phyloP scores from a whole-genome alignment of 2,329 filamentous ascomycete species.

The Ceratocystis cacaofunesta region DNA sequence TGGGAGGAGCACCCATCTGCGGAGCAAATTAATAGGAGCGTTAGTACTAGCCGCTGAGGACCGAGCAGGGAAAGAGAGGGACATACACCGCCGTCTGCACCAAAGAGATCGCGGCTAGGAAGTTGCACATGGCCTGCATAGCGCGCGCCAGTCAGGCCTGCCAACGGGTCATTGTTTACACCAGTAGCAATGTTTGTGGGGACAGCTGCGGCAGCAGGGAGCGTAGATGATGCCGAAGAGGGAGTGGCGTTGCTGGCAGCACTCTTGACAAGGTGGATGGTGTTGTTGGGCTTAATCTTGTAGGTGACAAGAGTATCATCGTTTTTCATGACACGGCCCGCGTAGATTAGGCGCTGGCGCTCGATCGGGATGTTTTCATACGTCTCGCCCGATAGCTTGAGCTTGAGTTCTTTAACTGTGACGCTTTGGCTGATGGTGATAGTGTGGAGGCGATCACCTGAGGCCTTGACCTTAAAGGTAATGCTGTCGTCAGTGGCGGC shows the following conservation, averaged over 20 bases:
- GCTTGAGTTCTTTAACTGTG: constrained; percentile 75
- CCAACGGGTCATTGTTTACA: constrained; percentile 75
- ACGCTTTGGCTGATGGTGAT: constrained; percentile 66
- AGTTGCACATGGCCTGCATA: constrained; percentile 87
- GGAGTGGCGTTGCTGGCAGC: constrained; percentile 65
- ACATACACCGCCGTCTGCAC: constrained; percentile 84
- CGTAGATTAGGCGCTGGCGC: constrained; percentile 92
- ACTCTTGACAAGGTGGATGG: constrained; percentile 91
- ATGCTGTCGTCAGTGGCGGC: constrained; percentile 58
- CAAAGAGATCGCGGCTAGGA: constrained; percentile 77
- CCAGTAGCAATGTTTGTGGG: constrained; percentile 69
- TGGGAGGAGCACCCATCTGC: constrained; percentile 79
- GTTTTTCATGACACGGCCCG: constrained; percentile 91
- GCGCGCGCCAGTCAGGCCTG: constrained; percentile 77
- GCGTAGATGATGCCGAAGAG: constrained; percentile 28
- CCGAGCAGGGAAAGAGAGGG: constrained; percentile 1
- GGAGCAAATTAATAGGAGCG: constrained; percentile 3
- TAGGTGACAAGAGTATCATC: constrained; percentile 69
- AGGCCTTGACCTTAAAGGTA: constrained; percentile 96
- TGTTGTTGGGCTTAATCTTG: constrained; percentile 94
- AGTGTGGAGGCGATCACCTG: constrained; percentile 70
- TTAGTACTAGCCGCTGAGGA: background rate
- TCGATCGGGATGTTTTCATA: constrained; percentile 78
- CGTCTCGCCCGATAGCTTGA: constrained; percentile 65
- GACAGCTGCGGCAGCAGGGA: constrained; percentile 32